Evolutionary conservation across 345 rosid genomes (phyloP), one percentile per base, ranked within the genome.

Genomic region (Firmiana major): DNA sequence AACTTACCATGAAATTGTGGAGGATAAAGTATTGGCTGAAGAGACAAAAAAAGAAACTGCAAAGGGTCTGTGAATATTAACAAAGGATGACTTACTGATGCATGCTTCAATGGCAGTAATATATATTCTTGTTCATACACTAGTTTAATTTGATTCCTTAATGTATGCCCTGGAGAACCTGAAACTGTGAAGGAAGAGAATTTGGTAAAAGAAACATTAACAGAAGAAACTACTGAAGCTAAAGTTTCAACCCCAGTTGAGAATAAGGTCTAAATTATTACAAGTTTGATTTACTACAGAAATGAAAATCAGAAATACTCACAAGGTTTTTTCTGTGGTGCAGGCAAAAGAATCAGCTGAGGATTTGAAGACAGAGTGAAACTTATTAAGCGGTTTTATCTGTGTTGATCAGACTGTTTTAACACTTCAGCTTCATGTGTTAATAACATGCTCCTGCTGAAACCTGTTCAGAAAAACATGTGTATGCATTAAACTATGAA

Each of bases 161-260:
- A 24, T 71, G 3, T 11, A 38, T 21, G 38, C 16, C 19, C 48
- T 67, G 79, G 31, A 40, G 80, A 53, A 26, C 9, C 15, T 43
- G 63, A 12, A 75, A 75, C 1, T 1, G 75, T 7, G 60, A 70
- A 68, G 66, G 79, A 77, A 60, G 87, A 81, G 59, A 31, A 67
- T 9, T 17, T 8, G 42, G 42, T 49, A 28, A 46, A 70, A 19
- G 60, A 49, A 70, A 7, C 31, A 64, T 77, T 26, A 63, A n/a
- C 66, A 22, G 43, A 65, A 53, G 38, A 54, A 48, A 40, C 49
- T 22, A 15, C 17, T 40, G 73, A 78, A 76, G 53, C 53, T 34
- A 68, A 67, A 58, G 78, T 60, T 74, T 51, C 78, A 36, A 63
- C 16, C 43, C 48, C 71, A 17, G 22, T 21, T 36, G 68, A 5